Base-by-base conservation (phyloP, 768 basidiomycete species). In the Mycena polygramma region DNA sequence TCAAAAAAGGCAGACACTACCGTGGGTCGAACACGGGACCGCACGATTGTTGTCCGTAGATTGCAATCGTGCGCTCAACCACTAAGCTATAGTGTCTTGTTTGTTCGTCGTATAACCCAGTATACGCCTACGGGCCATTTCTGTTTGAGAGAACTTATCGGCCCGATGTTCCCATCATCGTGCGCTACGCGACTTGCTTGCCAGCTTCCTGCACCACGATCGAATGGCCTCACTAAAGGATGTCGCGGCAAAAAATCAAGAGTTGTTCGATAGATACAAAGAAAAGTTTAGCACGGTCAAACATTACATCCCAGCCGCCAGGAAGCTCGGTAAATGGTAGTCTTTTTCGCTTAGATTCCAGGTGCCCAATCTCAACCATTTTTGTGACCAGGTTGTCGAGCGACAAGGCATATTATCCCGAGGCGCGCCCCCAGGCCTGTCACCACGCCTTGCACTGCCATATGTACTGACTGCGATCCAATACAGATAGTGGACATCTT, bases 371-470 rank as follows among this genome's bases (percentile, higher is more conserved):
- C 41, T 41, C 30, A 30, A 30, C 30, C 30, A 30, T 30, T 11
- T 41, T 41, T 41, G 11, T 41, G 15, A 41, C 41, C 11, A 10
- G 41, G 10, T 11, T 10, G 11, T 41, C 74, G 30, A 83, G 84
- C 59, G 80, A 82, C 49, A 85, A 83, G 71, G 89, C 89, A 1
- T 90, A 90, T 73, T 90, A 90, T 74, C 55, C 76, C 0, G 79
- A 70, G 39, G 89, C 88, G 51, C 83, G 87, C 43, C 83, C 82
- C 53, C 83, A 86, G 79, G 89, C 88, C 67, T 74, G 10, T 49
- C 30, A n/a, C n/a, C 7, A 7, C 9, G 20, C 55, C 15, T 46
- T 26, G 35, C 36, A 17, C 22, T 14, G 30, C 6, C 30, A 30
- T 30, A 30, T 20, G 72, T 41, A 4, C 59, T 69, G 26, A 74